Evolutionary conservation across 345 rosid genomes (phyloP), one percentile per base, ranked within the genome.

Genomic region (Hevea brasiliensis): DNA sequence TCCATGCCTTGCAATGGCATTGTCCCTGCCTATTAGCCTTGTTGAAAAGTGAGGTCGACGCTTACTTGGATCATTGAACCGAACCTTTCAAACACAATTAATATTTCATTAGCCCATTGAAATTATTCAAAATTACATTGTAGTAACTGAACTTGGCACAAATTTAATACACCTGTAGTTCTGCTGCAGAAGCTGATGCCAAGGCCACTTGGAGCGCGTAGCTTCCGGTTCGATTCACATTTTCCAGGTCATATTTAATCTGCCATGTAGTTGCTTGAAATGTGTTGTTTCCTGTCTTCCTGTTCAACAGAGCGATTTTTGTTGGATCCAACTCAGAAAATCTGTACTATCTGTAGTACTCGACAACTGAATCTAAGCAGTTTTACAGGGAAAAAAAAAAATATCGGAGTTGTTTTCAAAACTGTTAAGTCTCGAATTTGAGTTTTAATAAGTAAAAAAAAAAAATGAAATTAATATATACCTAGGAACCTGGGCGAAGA

Each of bases 1-100:
- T 10, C 98, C 98, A 82, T 89, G 98, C 68, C 98, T 85, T 0
- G 98, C 94, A 3, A 92, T 87, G 0, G 93, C 96, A 71, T 91
- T 95, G 70, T 88, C 98, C 54, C 65, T 83, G 18, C 98, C 97
- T 0, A 89, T 87, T 35, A 67, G 41, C 26, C 84, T 78, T 1
- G 96, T 85, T 7, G 93, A 50, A 67, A 89, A 91, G 44, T 77
- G 76, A 18, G 88, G 81, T 47, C 20, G 8, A 0, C 37, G 71
- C 0, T 71, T 68, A 2, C 53, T 47, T 1, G 59, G 70, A 40
- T 85, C n/a, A 18, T 92, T 91, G 83, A 90, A 59, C 29, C 88
- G 87, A 21, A 95, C 81, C 93, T 92, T 37, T 40, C 11, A 47
- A 14, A 45, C 21, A 62, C 40, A 44, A 1, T 48, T n/a, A 8